Conservation (phyloP, 495 filamentous ascomycete genomes). For the Cercophora newfieldiana region DNA sequence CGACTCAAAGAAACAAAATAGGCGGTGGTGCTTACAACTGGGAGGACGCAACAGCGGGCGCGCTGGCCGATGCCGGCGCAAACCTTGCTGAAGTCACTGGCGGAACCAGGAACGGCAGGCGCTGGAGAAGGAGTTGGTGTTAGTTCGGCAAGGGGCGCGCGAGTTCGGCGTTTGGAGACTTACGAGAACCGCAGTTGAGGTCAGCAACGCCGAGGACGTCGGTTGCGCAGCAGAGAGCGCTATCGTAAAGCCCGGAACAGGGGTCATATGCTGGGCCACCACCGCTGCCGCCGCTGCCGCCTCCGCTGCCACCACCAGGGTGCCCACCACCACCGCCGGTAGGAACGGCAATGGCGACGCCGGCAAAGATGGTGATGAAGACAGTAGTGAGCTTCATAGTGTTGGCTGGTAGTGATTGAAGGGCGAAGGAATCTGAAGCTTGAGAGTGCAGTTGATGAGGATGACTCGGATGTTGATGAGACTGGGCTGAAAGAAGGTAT, state of each 20-base stretch:
- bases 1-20: neutral
- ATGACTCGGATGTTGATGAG: neutral
- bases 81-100: constrained; percentile 32
- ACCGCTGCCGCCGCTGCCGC: neutral
- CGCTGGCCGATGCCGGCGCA: constrained; percentile 45
- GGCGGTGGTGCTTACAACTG: constrained; percentile 20
- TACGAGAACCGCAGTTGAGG: constrained; percentile 43
- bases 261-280: constrained; percentile 28
- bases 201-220: constrained; percentile 46
- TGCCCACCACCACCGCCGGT: constrained; percentile 7
- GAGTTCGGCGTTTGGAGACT: constrained; percentile 4
- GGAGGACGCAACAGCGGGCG: constrained; percentile 47
- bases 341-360: neutral
- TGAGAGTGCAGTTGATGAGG: neutral
- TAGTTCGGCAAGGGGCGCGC: too few species aligned
- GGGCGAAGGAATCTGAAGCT: neutral
- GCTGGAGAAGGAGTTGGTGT: constrained; percentile 24
- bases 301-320: neutral
- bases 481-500: neutral
- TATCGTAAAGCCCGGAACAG: constrained; percentile 44
- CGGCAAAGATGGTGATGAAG: constrained; percentile 6
- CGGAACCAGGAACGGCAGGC: constrained; percentile 27
- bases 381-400: constrained; percentile 11
- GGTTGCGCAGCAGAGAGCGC: constrained; percentile 44
- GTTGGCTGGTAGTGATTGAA: neutral